Base-by-base conservation (phyloP, 331 rosid genomes). In the Pyrus hybrid region DNA sequence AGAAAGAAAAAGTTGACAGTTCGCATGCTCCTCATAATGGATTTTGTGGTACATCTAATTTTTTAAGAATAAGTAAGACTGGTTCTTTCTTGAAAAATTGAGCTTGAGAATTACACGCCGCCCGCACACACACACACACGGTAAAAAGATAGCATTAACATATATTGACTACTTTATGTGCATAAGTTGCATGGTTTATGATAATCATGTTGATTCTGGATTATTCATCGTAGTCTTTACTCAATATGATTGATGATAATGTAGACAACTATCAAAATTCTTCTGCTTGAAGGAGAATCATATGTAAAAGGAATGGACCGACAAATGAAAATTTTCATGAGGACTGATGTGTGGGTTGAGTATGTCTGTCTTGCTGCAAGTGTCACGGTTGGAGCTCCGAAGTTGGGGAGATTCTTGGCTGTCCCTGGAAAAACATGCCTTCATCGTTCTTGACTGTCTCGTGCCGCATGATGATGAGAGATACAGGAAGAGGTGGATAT, bases 1-100 rank as follows among this genome's bases (percentile, higher is more conserved):
- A 72, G 87, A 81, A 67, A 85, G 87, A 57, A 86, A 62, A 82
- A 81, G 72, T 80, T 86, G 86, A 81, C 61, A 58, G 8, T 3
- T 43, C 57, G 13, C 68, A 2, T 20, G 7, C 51, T 18, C 75
- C 58, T 37, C 16, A 33, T 70, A 45, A 22, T 37, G 23, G 29
- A 21, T 54, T 54, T 70, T 51, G 41, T 61, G 72, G 71, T 57
- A 68, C 35, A 8, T 73, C 29, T 29, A 14, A 18, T 29, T 23
- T 13, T 5, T 20, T 13, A 37, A 72, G 58, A 47, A 75, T 70
- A 32, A 54, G 5, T 8, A 21, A 37, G 23, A 54, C 32, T 63
- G 3, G 45, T 2, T 67, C 17, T 32, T 71, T 71, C 65, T 56
- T n/a, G 23, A n/a, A 41, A 32, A 53, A 16, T 7, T 63, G 41